These are phyloP conservation scores for Rhizopogon rudus DNA, from an alignment of 768 basidiomycete genomes.

Conservation along the genomic window DNA sequence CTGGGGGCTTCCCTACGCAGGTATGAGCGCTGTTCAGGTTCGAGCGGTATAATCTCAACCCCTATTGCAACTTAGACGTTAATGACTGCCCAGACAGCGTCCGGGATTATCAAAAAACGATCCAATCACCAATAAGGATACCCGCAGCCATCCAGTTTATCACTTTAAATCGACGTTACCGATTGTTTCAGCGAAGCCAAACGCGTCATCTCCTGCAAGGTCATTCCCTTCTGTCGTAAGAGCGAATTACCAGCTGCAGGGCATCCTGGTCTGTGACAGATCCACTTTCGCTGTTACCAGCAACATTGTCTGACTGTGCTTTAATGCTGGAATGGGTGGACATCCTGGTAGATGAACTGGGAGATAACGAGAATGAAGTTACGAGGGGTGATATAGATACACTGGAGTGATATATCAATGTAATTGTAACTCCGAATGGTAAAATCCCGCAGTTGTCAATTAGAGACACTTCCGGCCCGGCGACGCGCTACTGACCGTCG, in stretches of 20 bases:
- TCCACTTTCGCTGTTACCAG: conserved; percentile 18
- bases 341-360: conserved; percentile 11
- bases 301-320: conserved; percentile 7
- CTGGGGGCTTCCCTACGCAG: conserved; percentile 98
- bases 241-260: conserved; percentile 51
- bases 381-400: conserved; percentile 25
- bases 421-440: conserved; percentile 18
- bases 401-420: conserved; percentile 8
- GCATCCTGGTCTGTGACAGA: conserved; percentile 39
- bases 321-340: conserved; percentile 12
- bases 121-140: conserved; percentile 53
- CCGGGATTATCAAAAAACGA: conserved; percentile 15
- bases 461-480: conserved; percentile 6
- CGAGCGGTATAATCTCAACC: conserved; percentile 97
- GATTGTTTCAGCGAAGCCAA: conserved; percentile 34
- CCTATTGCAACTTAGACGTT: conserved; percentile 33
- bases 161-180: conserved; percentile 73
- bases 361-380: neutral
- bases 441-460: conserved; percentile 6
- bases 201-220: conserved; percentile 25
- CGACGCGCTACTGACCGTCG: neutral
- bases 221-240: conserved; percentile 23
- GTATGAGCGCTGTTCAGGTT: conserved; percentile 98
- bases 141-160: conserved; percentile 82
- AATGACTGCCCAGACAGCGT: conserved; percentile 9